A percentile compares a stretch with the other conserved stretches of the same genome.
phyloP scores from a whole-genome alignment of 495 filamentous ascomycete species.

The Daldinia concentrica region DNA sequence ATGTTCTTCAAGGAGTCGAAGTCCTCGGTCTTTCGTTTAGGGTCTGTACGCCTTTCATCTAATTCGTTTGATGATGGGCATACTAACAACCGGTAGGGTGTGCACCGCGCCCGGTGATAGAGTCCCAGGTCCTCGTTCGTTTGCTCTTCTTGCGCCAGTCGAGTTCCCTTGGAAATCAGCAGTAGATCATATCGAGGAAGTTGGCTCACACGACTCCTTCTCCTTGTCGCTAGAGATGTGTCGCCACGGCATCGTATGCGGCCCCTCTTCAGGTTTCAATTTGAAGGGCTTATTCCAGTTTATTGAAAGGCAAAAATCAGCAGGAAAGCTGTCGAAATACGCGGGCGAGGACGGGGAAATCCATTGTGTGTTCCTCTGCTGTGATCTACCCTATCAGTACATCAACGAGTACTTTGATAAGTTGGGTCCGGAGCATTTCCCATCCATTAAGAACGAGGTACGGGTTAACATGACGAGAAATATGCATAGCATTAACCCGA shows the following conservation, averaged over 20 bases:
- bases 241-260: conserved; percentile 66
- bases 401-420: conserved; percentile 68
- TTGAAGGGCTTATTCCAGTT: conserved; percentile 64
- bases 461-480: conserved; percentile 6
- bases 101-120: conserved; percentile 66
- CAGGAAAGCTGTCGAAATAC: conserved; percentile 54
- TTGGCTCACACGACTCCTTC: conserved; percentile 63
- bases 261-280: conserved; percentile 68
- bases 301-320: conserved; percentile 58
- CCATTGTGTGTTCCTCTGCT: conserved; percentile 69
- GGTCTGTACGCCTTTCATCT: conserved; percentile 33
- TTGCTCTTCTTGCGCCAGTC: conserved; percentile 60
- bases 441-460: conserved; percentile 66
- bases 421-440: conserved; percentile 60
- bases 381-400: conserved; percentile 72
- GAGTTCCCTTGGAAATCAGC: conserved; percentile 67
- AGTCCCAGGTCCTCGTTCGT: conserved; percentile 66
- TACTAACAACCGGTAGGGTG: conserved; percentile 49
- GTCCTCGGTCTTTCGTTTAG: conserved; percentile 60
- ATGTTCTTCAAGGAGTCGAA: conserved; percentile 63
- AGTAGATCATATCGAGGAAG: conserved; percentile 64
- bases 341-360: conserved; percentile 57
- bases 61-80: background rate
- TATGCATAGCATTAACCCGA: conserved; percentile 15
- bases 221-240: conserved; percentile 63